Conservation (phyloP, 2,329 filamentous ascomycete species). For the Colletotrichum chlorophyti region DNA sequence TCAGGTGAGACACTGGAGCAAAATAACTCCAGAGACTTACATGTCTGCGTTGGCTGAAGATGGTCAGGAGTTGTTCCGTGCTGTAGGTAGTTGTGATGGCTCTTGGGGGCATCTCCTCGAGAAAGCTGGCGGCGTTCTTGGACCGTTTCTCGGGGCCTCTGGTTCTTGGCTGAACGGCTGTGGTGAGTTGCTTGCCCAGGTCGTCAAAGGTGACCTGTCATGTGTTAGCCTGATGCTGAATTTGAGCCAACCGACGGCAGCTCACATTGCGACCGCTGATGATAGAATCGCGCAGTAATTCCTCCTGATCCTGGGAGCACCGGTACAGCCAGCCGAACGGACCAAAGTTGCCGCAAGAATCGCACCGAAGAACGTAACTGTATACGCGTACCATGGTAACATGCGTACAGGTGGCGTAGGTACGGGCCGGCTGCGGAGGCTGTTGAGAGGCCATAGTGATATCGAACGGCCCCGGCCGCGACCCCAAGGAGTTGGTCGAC, state of each 20-base stretch:
- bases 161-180: slow-evolving; percentile 42
- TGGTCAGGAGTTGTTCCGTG: slow-evolving; percentile 51
- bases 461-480: not conserved
- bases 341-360: slow-evolving; percentile 61
- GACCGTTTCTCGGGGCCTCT: slow-evolving; percentile 48
- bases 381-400: slow-evolving; percentile 72
- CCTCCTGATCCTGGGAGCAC: slow-evolving; percentile 70
- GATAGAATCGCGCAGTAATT: slow-evolving; percentile 40
- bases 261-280: slow-evolving; percentile 37
- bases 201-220: slow-evolving; percentile 41
- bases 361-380: slow-evolving; percentile 58
- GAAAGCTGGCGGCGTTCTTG: slow-evolving; percentile 49
- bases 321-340: slow-evolving; percentile 75
- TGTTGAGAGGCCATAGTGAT: slow-evolving; percentile 13
- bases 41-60: slow-evolving; percentile 58
- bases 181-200: slow-evolving; percentile 40
- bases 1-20: not conserved
- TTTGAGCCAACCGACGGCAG: too few relatives aligned
- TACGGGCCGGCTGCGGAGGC: not conserved
- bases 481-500: slow-evolving; percentile 1
- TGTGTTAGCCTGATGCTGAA: too few relatives aligned
- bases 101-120: slow-evolving; percentile 50
- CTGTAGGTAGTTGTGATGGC: slow-evolving; percentile 50
- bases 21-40: slow-evolving; percentile 47
- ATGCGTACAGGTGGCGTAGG: slow-evolving; percentile 63